Evolutionary conservation across 345 rosid species (phyloP).

Genomic region (Cardamine chenopodiifolia): DNA sequence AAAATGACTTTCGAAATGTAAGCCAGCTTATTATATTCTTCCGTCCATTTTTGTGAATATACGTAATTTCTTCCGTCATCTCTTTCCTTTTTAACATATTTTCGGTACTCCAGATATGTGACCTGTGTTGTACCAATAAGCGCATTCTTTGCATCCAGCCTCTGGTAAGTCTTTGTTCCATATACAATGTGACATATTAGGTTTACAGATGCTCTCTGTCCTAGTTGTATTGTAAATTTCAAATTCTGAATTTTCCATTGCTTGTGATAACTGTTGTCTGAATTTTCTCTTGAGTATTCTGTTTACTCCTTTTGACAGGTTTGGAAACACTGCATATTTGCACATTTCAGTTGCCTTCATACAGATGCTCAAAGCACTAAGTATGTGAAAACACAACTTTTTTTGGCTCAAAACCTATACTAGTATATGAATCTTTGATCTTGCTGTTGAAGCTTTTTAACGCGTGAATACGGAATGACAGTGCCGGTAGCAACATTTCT

Average conservation of each 20-base stretch:
- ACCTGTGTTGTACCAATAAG: constrained; percentile 93
- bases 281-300: constrained; percentile 10
- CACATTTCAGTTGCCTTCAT: constrained; percentile 93
- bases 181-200: not conserved
- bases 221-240: not conserved
- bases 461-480: constrained; percentile 47
- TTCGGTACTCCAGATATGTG: constrained; percentile 62
- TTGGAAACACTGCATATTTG: constrained; percentile 91
- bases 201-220: not conserved
- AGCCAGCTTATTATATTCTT: constrained; percentile 30
- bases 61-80: not conserved
- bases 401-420: constrained; percentile 2
- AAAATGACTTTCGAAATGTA: constrained; percentile 95
- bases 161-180: constrained; percentile 68
- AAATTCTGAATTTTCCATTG: constrained; percentile 9
- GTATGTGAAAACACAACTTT: constrained; percentile 55
- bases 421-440: constrained; percentile 12
- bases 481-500: constrained; percentile 96
- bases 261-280: not conserved
- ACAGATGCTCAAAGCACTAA: constrained; percentile 97
- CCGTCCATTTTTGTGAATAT: not conserved
- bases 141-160: constrained; percentile 96
- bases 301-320: constrained; percentile 55
- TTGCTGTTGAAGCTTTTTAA: constrained; percentile 9
- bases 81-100: constrained; percentile 28